Evolutionary conservation across 2,329 filamentous ascomycete genomes (phyloP), one percentile per base, ranked within the genome.

Genomic region (Fusarium miscanthi): DNA sequence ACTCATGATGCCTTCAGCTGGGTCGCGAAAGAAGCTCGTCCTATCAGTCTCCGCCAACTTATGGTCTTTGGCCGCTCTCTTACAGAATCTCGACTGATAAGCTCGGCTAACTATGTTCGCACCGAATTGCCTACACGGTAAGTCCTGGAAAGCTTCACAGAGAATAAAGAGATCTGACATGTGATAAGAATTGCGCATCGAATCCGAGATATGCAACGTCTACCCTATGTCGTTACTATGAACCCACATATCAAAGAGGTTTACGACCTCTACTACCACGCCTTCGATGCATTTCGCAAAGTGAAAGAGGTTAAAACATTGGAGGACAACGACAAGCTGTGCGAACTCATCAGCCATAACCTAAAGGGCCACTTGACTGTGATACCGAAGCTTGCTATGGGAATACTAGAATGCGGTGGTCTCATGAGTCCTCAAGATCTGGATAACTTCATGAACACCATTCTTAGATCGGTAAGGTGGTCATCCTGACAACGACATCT

Each of bases 11-110:
- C 38, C 54, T 69, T 46, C 76, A 97, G 94, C 86, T 98, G 95
- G 94, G 95, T 98, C 58, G 92, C 93, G 72, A 93, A 92, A 78
- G 94, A 97, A 80, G 95, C 95, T 53, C 90, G 94, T 58, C 96
- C 96, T n/a, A 98, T 99, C 80, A 97, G 94, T 84, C 85, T 99
- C 77, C 93, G 96, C 65, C 96, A 98, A 83, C 89, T 99, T 78
- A 98, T 97, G 84, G 97, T 98, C 78, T 99, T 98, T 82, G 96
- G 96, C 35, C 92, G 96, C 52, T 97, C 95, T 27, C 85, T 99
- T 80, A 98, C 95, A 52, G 95, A 98, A 83, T 88, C 91, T 57
- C 92, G 97, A 64, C 87, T 99, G 69, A 89, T 99, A 75, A 95
- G 93, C 83, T 98, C 95, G 46, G 96, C 96, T 69, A 99, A 99